Evolutionary conservation across 2,329 filamentous ascomycete genomes (phyloP).

Genomic region (Plectosphaerella sp.): DNA sequence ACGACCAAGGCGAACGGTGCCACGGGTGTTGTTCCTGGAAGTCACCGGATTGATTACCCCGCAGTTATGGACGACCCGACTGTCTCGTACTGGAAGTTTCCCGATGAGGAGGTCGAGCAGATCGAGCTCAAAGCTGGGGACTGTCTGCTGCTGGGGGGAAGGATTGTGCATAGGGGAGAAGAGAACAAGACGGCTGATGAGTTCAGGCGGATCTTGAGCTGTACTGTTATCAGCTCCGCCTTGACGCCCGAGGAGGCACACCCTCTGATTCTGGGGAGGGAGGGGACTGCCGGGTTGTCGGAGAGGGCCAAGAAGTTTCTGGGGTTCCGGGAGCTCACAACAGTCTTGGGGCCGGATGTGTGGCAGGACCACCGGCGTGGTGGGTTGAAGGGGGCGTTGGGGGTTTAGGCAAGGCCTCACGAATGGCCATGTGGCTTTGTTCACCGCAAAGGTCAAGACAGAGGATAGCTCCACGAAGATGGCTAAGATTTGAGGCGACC

Average conservation of each 20-base stretch:
- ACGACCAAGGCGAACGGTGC: conserved; percentile 14
- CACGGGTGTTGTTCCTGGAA: conserved; percentile 11
- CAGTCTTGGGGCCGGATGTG: conserved; percentile 2
- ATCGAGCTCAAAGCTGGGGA: conserved; percentile 8
- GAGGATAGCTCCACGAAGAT: too few relatives aligned
- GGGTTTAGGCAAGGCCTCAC: too few relatives aligned
- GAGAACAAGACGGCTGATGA: conserved; percentile 7
- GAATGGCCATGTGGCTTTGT: too few relatives aligned
- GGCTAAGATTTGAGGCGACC: too few relatives aligned
- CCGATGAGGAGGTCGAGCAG: conserved; percentile 9
- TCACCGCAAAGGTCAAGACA: too few relatives aligned
- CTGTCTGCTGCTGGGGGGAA: conserved; percentile 6
- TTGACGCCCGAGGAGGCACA: conserved; percentile 9
- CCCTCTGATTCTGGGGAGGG: conserved; percentile 1
- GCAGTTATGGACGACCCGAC: background rate
- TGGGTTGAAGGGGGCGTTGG: background rate
- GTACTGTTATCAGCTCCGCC: conserved; percentile 6
- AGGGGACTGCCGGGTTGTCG: background rate
- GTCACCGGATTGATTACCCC: background rate
- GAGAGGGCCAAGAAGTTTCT: conserved; percentile 9
- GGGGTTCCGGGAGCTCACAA: conserved; percentile 2
- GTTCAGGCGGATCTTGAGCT: conserved; percentile 6
- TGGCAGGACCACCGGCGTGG: conserved; percentile 4
- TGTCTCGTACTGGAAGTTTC: conserved; percentile 1
- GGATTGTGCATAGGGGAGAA: conserved; percentile 8